These are phyloP conservation scores for Eucalyptus camaldulensis DNA, from an alignment of 345 rosid genomes.

Conservation along the genomic window DNA sequence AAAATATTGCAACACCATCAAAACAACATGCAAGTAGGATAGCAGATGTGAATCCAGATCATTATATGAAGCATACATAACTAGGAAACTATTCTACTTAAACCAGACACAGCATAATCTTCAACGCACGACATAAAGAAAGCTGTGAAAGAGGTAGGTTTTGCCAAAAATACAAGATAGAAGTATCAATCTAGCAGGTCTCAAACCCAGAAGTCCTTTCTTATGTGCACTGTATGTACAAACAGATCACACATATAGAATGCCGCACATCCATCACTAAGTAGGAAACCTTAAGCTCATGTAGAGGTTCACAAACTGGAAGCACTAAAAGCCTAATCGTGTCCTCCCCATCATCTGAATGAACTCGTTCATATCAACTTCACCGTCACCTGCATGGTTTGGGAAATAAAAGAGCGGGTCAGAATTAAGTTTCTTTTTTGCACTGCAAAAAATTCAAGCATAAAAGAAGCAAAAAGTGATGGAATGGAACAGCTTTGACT, in stretches of 20 bases:
- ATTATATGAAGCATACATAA: not conserved
- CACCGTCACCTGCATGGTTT: conserved; percentile 52
- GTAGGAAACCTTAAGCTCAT: not conserved
- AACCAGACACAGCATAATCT: not conserved
- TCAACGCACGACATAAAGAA: not conserved
- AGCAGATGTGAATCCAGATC: not conserved
- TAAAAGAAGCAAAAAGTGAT: not conserved
- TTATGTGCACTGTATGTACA: not conserved
- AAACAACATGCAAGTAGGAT: not conserved
- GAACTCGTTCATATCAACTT: conserved; percentile 56
- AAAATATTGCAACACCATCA: not conserved
- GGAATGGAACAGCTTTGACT: not conserved
- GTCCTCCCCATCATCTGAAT: conserved; percentile 64
- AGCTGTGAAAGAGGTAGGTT: not conserved
- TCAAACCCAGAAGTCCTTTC: not conserved
- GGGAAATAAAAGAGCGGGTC: not conserved
- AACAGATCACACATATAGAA: not conserved
- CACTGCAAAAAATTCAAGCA: not conserved
- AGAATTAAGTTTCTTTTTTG: not conserved
- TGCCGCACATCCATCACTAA: not conserved
- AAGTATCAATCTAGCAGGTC: not conserved
- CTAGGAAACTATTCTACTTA: not conserved
- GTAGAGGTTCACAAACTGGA: not conserved
- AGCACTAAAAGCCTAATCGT: conserved; percentile 20
- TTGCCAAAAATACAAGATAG: not conserved